Evolutionary conservation across 345 rosid genomes (phyloP).

Genomic region (Boechera divaricarpa): DNA sequence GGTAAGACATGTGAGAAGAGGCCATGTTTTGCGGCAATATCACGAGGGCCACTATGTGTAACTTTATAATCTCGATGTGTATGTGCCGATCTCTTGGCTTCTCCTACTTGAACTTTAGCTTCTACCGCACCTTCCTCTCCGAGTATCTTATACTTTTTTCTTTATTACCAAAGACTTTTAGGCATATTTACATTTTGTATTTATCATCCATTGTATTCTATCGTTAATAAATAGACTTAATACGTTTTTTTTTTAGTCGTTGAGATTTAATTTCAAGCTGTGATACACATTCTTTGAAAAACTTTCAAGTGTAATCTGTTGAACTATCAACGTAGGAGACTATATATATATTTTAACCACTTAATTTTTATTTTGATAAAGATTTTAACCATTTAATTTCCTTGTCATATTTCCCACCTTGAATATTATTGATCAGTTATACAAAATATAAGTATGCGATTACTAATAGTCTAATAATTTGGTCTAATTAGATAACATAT

Average conservation of each 20-base stretch:
- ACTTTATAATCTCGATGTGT: conserved; percentile 34
- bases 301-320: too few relatives aligned
- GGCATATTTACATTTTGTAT: background rate
- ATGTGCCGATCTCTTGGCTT: conserved; percentile 40
- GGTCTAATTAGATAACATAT: background rate
- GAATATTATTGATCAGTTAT: background rate
- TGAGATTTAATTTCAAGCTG: too few relatives aligned
- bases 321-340: too few relatives aligned
- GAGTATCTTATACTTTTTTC: conserved; percentile 21
- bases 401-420: background rate
- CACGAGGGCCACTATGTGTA: conserved; percentile 43
- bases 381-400: background rate
- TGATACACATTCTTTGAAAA: too few relatives aligned
- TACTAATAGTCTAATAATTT: background rate
- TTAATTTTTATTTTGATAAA: too few relatives aligned
- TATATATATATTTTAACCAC: too few relatives aligned
- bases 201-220: background rate
- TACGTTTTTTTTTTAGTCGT: too few relatives aligned
- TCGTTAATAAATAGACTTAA: too few relatives aligned
- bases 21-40: conserved; percentile 43
- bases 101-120: conserved; percentile 43
- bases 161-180: background rate
- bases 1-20: conserved; percentile 42
- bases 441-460: background rate
- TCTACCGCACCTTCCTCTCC: conserved; percentile 32